Evolutionary conservation across 768 basidiomycete species (phyloP), one percentile per base, ranked within the genome.

Genomic region (Russula compacta): DNA sequence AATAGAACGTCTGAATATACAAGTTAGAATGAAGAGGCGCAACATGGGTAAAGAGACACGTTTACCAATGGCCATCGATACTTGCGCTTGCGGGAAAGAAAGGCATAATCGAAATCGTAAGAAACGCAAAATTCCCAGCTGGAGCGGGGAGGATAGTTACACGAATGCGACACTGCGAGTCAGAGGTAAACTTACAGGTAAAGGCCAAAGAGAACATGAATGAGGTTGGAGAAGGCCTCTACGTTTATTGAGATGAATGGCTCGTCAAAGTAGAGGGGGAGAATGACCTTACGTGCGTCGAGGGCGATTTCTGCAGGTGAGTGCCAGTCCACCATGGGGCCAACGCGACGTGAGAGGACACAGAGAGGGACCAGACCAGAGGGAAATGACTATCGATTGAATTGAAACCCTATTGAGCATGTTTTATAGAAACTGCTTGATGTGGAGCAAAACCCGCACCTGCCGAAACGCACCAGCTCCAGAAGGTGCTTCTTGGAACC

Each of bases 41-140:
- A 21, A 29, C 35, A 14, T 15, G 21, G 11, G 17, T 24, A 29
- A 9, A 51, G 52, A n/a, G 15, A 21, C 9, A 67, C 69, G 19
- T 36, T 29, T 53, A 75, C 77, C 70, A 80, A 62, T 5, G 79
- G 79, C 79, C 79, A 79, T 46, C 77, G 71, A 66, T 78, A 80
- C 63, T 70, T 72, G 44, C 69, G 72, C 68, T 71, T 78, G 24
- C 79, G 74, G 9, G 68, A 68, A 56, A 80, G 62, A 40, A 77
- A 71, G 4, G 70, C 70, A 72, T 71, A 75, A 62, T 80, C 79
- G 56, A 80, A 80, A 57, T 71, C 64, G 17, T 77, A 66, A 11
- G 78, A 77, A 47, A 74, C 73, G 44, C 72, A 51, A 48, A 78
- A 70, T 68, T 80, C 78, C 78, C 78, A 79, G 33, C 77, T 78